Conservation (phyloP, 805 yeast genomes). For the Wickerhamomyces chaumierensis region DNA sequence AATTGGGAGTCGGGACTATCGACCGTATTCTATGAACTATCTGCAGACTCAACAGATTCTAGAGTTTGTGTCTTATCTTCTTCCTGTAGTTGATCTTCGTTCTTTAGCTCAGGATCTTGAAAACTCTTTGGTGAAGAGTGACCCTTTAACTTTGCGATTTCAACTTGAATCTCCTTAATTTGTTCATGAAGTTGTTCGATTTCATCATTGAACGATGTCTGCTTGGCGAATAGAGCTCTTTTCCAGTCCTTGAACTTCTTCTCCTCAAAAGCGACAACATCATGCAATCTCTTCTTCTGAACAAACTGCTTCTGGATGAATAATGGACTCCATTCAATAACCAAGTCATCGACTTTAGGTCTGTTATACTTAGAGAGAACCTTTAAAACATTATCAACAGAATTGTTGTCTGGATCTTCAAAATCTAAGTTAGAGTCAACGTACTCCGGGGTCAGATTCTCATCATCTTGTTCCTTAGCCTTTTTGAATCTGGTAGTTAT, state of each 20-base stretch:
- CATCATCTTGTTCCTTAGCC: constrained; percentile 13
- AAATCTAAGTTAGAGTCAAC: constrained; percentile 11
- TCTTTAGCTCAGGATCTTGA: not conserved
- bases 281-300: constrained; percentile 32
- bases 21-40: no score
- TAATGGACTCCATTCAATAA: constrained; percentile 34
- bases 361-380: constrained; percentile 27
- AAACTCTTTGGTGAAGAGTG: not conserved
- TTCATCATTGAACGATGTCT: constrained; percentile 42
- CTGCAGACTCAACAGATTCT: not conserved
- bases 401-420: constrained; percentile 19
- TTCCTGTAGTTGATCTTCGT: not conserved
- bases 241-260: constrained; percentile 54
- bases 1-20: no score
- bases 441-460: not conserved
- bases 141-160: not conserved
- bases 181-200: constrained; percentile 25
- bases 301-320: constrained; percentile 32
- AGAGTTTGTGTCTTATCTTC: not conserved
- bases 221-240: constrained; percentile 39
- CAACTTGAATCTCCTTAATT: constrained; percentile 9
- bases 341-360: constrained; percentile 25
- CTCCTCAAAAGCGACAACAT: constrained; percentile 37
- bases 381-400: constrained; percentile 24
- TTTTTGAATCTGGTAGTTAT: constrained; percentile 33